Base-by-base conservation (phyloP, 1,284 basidiomycete genomes). In the Mycena citricolor region DNA sequence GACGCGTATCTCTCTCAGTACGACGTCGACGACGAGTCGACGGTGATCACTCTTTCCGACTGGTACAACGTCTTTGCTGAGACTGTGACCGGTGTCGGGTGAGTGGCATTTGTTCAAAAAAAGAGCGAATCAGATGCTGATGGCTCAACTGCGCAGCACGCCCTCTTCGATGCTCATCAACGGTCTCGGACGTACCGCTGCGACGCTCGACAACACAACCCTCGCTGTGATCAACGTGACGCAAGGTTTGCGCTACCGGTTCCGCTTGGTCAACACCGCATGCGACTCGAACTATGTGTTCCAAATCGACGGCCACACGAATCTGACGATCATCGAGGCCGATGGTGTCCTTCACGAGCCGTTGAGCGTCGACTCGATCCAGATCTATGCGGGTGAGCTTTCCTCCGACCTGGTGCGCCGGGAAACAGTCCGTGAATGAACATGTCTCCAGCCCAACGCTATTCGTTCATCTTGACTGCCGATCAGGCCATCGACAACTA, bases 281-380 rank as follows among this genome's bases (percentile, higher is more conserved):
- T 46, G 44, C 32, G 44, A 46, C 23, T 39, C 44, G 19, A 35
- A 46, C 44, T 46, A 38, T 14, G 26, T 34, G 6, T 46, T 46
- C 23, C 20, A 28, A 3, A 41, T 46, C 19, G 31, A 40, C 26
- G 31, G 32, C 21, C 44, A 46, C 32, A 42, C 17, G 13, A 42
- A 36, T 10, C 30, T 49, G 5, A 41, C 35, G 20, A 51, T 81
- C 43, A 81, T 81, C 46, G 77, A 79, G 53, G 67, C 64, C 1
- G 79, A 80, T 47, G 77, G 74, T 8, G 57, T 70, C 28, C 66
- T 65, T 41, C 65, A 64, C 7, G 26, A 61, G 20, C 72, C 78
- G 1, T 39, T 63, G 5, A 57, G 51, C 3, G 72, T 73, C 3
- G 68, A 73, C 36, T 56, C 56, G 1, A 58, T 75, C 19, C 59